Base-by-base conservation (phyloP, 169 alveolate species). In the Pseudocohnilembus persalinus region DNA sequence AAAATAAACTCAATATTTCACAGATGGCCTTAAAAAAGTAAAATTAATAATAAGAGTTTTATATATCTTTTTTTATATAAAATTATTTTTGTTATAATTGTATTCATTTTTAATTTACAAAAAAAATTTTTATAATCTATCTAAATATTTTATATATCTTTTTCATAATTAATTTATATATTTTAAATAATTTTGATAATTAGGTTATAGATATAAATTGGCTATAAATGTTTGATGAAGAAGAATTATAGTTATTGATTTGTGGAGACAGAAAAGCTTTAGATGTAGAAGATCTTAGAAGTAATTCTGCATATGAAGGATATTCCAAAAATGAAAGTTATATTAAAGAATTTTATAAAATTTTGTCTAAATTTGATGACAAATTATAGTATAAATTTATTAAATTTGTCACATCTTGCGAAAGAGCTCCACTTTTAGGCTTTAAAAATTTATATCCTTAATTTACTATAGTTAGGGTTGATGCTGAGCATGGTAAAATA, bases 341-440 rank as follows among this genome's bases (percentile, higher is more conserved):
- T 34, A 92, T 93, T 28, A 93, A 89, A 87, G 77, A 84, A 84
- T 93, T 95, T 75, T 95, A 96, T 96, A 89, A 93, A 77, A 74
- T 89, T 24, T 78, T 93, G n/a, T 90, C 87, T 29, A 89, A 87
- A 20, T 87, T 95, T 90, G 49, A 29, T 29, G 92, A 89, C 31
- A 93, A 92, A 75, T 92, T 90, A 83, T 85, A 88, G 83, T 65
- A 81, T 15, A 84, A 88, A 73, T 81, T 95, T 31, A 83, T 95
- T 16, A 92, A 88, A 49, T 95, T 95, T 79, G 96, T 92, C 11
- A 95, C 98, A 0, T 88, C 95, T 15, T 93, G 96, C 72, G 93
- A 93, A 74, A 89, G 98, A 76, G 93, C 92, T 33, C 98, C 98
- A 25, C 89, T 95, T 28, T 74, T 95, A 76, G 97, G 95, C 29